Evolutionary conservation across 73 alveolate species (phyloP).

Genomic region (Durusdinium trenchii): DNA sequence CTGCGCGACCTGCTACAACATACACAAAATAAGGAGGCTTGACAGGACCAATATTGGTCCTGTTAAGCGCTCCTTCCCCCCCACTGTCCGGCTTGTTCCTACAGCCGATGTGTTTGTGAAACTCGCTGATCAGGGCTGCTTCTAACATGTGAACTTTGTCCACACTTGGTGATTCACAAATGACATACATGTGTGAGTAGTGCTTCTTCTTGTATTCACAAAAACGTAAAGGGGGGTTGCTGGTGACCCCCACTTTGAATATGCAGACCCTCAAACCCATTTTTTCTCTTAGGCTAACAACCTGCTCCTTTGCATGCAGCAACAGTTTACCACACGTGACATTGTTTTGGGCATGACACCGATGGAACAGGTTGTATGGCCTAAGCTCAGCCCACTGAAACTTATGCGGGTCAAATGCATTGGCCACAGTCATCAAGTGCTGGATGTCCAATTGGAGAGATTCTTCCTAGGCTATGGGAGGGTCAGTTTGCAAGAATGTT

Average conservation of each 20-base stretch:
- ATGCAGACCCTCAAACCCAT: not conserved
- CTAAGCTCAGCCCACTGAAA: not conserved
- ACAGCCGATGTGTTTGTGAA: not conserved
- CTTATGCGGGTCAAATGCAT: not conserved
- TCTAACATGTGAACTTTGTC: constrained; percentile 6
- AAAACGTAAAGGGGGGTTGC: not conserved
- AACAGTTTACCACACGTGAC: not conserved
- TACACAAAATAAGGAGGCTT: constrained; percentile 9
- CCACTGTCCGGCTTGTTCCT: not conserved
- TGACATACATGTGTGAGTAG: constrained; percentile 1
- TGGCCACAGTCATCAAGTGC: not conserved
- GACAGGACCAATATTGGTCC: not conserved
- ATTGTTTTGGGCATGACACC: not conserved
- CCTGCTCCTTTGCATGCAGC: not conserved
- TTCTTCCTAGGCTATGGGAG: too few species aligned
- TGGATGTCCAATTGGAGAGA: not conserved
- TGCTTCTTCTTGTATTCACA: not conserved
- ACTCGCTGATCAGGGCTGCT: constrained; percentile 11
- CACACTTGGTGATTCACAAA: not conserved
- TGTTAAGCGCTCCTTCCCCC: constrained; percentile 34
- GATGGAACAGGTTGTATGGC: not conserved
- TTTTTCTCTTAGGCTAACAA: not conserved
- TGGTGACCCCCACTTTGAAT: constrained; percentile 3
- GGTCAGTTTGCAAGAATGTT: too few species aligned
- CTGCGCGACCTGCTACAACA: constrained; percentile 28